Evolutionary conservation across 768 basidiomycete genomes (phyloP).

Genomic region (Rossbeevera mucosa): DNA sequence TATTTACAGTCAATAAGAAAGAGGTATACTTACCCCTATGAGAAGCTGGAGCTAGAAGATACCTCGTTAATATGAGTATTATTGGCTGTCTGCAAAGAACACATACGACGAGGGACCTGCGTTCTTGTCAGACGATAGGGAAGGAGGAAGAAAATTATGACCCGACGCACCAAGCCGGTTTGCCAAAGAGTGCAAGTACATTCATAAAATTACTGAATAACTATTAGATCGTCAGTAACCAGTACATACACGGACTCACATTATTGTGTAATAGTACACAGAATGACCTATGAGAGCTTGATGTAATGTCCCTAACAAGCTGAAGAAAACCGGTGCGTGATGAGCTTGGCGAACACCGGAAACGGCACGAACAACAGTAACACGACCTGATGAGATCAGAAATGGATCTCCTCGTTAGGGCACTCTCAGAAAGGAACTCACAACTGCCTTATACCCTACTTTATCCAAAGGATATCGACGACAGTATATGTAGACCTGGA

Average conservation of each 20-base stretch:
- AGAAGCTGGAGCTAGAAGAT: constrained; percentile 40
- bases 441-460: constrained; percentile 44
- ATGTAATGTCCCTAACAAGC: constrained; percentile 45
- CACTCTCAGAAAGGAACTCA: constrained; percentile 31
- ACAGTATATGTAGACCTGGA: constrained; percentile 55
- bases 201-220: constrained; percentile 38
- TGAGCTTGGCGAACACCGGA: neutral
- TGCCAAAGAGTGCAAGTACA: constrained; percentile 33
- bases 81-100: constrained; percentile 1
- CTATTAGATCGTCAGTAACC: constrained; percentile 3
- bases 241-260: constrained; percentile 33
- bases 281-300: constrained; percentile 49
- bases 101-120: constrained; percentile 49
- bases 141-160: neutral
- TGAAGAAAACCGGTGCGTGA: constrained; percentile 19
- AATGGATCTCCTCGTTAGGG: neutral
- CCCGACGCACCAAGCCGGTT: constrained; percentile 43
- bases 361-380: constrained; percentile 29
- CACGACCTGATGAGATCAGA: constrained; percentile 24
- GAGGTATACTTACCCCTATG: constrained; percentile 31
- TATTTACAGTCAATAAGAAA: neutral
- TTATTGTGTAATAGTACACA: constrained; percentile 51
- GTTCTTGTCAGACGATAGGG: constrained; percentile 14
- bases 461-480: constrained; percentile 52
- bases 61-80: constrained; percentile 1